Base-by-base conservation (phyloP, 192 early-diverging fungal genomes). In the Entophlyctis luteolus region DNA sequence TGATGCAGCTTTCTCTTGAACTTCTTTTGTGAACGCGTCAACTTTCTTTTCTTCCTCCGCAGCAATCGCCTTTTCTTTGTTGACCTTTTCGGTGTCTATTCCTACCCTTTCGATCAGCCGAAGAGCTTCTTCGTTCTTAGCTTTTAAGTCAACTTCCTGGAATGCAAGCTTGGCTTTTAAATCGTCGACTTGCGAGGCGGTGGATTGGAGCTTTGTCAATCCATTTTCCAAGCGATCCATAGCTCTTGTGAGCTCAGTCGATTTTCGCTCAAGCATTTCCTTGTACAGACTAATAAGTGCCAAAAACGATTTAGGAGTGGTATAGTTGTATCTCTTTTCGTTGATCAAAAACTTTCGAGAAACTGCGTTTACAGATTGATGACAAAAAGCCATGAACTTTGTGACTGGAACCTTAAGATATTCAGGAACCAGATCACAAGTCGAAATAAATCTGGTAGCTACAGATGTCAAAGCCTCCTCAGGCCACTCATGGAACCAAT, bases 151-250 rank as follows among this genome's bases (percentile, higher is more conserved):
- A 12, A 87, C 81, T 78, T 87, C 85, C 66, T 87, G 85, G 28
- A 75, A 76, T 1, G 85, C 85, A 1, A 87, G 72, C 54, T 87
- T 87, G 1, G 81, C 84, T 55, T 87, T 87, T 25, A 87, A 63
- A 42, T 87, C 85, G 59, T 86, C 85, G 12, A 87, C 85, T 71
- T 87, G 85, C 1, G 77, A 67, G 1, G 85, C 83, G 0, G 85
- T 87, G 46, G 79, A 77, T 57, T 87, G 83, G 31, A 87, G 73
- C 58, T 87, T 87, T 2, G 81, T 86, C 42, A 87, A 57, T 45
- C 85, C 85, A 62, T 87, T 87, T 62, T 86, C 85, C 5, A 87
- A 65, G 55, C 85, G 85, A 55, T 87, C 85, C 85, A 87, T 87
- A 38, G 79, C 80, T 55, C 84, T 80, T 10, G 82, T 86, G 33